phyloP scores from a whole-genome alignment of 768 basidiomycete genomes.

The Russula dissimulans region DNA sequence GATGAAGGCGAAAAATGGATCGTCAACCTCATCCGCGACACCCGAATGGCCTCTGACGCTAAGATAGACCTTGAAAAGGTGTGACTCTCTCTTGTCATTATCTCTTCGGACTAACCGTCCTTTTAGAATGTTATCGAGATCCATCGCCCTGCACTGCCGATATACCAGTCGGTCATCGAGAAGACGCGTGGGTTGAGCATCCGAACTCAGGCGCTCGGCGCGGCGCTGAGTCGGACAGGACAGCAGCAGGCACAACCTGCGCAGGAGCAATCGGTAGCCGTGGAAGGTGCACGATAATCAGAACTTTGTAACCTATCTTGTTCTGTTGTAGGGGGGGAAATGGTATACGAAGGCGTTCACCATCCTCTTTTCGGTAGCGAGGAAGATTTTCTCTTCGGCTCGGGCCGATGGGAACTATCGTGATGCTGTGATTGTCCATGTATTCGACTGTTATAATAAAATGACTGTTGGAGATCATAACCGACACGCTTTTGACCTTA shows the following conservation, averaged over 20 bases:
- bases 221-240: conserved; percentile 47
- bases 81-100: conserved; percentile 13
- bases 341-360: neutral
- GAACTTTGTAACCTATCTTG: neutral
- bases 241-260: conserved; percentile 6
- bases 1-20: conserved; percentile 99
- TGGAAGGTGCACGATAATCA: conserved; percentile 22
- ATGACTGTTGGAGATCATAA: neutral
- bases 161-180: conserved; percentile 92
- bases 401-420: neutral
- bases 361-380: neutral
- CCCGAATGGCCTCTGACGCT: conserved; percentile 91
- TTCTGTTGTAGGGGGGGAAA: neutral
- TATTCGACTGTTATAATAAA: neutral
- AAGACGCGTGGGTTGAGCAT: conserved; percentile 88
- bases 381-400: neutral
- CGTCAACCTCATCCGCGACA: conserved; percentile 96
- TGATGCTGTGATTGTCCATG: neutral
- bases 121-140: conserved; percentile 93
- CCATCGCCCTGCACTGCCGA: conserved; percentile 77
- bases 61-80: conserved; percentile 97
- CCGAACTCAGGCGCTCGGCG: conserved; percentile 83
- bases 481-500: neutral
- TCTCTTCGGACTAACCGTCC: conserved; percentile 11
- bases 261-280: conserved; percentile 20